phyloP scores from a whole-genome alignment of 306 rosid species.

The Casuarina cunninghamiana region DNA sequence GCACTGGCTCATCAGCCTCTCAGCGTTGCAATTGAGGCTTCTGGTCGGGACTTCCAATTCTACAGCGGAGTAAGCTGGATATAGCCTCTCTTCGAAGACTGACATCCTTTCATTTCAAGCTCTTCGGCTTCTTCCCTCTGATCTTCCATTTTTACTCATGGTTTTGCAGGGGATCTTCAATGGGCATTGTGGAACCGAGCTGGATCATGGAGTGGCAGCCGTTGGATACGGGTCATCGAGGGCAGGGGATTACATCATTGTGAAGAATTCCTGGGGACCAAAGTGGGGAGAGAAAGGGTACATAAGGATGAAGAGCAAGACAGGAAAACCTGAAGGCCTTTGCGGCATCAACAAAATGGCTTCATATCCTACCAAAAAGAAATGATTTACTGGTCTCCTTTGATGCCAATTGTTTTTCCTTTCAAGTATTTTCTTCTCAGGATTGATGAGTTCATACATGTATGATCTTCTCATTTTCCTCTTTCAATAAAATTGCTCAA shows the following conservation, averaged over 20 bases:
- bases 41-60: slow-evolving; percentile 84
- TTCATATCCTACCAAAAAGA: slow-evolving; percentile 84
- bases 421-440: slow-evolving; percentile 5
- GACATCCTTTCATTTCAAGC: not conserved
- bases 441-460: slow-evolving; percentile 6
- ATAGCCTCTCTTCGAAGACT: too few relatives aligned
- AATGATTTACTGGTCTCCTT: slow-evolving; percentile 18
- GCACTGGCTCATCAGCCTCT: slow-evolving; percentile 92
- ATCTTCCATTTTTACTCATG: not conserved
- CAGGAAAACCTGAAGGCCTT: slow-evolving; percentile 71
- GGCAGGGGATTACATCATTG: slow-evolving; percentile 73
- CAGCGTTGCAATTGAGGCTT: slow-evolving; percentile 87
- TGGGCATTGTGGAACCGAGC: slow-evolving; percentile 74
- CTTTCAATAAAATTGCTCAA: slow-evolving; percentile 23
- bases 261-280: slow-evolving; percentile 89
- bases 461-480: not conserved
- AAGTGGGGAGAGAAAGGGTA: slow-evolving; percentile 97
- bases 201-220: slow-evolving; percentile 93
- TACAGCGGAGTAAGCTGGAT: slow-evolving; percentile 67
- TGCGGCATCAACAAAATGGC: slow-evolving; percentile 90
- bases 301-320: slow-evolving; percentile 77
- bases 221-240: slow-evolving; percentile 79
- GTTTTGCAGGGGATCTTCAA: slow-evolving; percentile 67
- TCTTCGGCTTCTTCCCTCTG: not conserved
- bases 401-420: not conserved